phyloP scores from a whole-genome alignment of 2,329 filamentous ascomycete species.

The Hymenoscyphus albidus region DNA sequence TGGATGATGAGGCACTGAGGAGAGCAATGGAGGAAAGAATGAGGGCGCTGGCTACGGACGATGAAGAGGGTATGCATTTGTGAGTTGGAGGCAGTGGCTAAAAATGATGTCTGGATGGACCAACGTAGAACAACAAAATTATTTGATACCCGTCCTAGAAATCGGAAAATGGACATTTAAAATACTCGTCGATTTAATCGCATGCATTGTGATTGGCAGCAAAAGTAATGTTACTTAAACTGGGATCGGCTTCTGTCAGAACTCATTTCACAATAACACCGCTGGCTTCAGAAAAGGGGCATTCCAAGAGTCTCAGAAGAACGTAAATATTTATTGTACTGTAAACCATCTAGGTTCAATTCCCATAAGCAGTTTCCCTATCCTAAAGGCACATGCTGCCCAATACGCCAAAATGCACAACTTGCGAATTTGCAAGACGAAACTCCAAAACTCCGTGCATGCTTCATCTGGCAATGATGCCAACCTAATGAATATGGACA shows the following conservation, averaged over 20 bases:
- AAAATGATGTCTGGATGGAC: not conserved
- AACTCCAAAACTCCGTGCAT: not conserved
- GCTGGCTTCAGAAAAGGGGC: too few species aligned
- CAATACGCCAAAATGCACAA: slow-evolving; percentile 1
- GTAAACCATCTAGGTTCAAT: not conserved
- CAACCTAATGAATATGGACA: not conserved
- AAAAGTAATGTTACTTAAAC: too few species aligned
- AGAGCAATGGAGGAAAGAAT: slow-evolving; percentile 53
- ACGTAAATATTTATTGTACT: not conserved
- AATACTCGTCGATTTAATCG: too few species aligned
- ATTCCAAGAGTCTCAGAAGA: too few species aligned
- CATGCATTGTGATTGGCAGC: too few species aligned
- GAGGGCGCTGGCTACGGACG: slow-evolving; percentile 42
- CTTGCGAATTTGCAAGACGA: not conserved
- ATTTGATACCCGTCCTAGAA: not conserved
- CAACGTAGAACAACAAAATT: not conserved
- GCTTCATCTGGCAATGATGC: not conserved
- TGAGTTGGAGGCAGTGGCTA: slow-evolving; percentile 34
- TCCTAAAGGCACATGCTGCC: not conserved
- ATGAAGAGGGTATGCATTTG: slow-evolving; percentile 60
- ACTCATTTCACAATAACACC: too few species aligned
- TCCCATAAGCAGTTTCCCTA: not conserved
- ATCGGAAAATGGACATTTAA: too few species aligned
- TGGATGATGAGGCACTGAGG: slow-evolving; percentile 58
- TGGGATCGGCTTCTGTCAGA: too few species aligned